A percentile compares a stretch with the other conserved stretches of the same genome.
Evolutionary conservation across 305 asterid genomes (phyloP).

Genomic region (Fraxinus floribunda): DNA sequence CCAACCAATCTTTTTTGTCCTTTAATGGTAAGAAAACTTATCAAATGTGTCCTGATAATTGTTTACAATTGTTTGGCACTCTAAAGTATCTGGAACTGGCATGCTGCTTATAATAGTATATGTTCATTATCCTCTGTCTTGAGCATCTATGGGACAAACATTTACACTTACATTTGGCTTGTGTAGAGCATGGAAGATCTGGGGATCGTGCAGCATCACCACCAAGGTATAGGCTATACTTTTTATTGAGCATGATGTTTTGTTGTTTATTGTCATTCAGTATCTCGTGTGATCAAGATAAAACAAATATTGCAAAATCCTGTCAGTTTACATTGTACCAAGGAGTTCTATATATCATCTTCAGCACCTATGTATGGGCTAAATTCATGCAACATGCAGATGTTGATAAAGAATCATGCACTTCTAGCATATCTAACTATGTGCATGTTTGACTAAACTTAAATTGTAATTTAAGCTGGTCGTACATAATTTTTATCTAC

Average conservation of each 20-base stretch:
- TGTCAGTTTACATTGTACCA: not conserved
- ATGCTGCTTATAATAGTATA: conserved; percentile 3
- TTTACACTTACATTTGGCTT: conserved; percentile 25
- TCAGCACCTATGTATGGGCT: not conserved
- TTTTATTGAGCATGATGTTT: conserved; percentile 4
- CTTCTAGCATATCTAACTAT: not conserved
- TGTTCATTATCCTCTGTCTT: conserved; percentile 5
- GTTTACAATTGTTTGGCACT: conserved; percentile 3
- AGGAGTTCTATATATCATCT: not conserved
- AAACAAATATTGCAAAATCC: not conserved
- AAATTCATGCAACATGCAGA: not conserved
- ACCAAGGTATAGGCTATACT: conserved; percentile 45
- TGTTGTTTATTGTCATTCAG: not conserved
- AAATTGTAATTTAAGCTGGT: not conserved
- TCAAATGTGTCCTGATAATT: not conserved
- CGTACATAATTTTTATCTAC: not conserved
- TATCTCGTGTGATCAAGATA: not conserved
- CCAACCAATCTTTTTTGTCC: not conserved
- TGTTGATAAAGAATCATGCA: not conserved
- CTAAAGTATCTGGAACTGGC: not conserved
- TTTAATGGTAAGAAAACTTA: conserved; percentile 8
- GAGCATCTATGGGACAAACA: not conserved
- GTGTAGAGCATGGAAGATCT: conserved; percentile 45
- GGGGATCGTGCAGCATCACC: conserved; percentile 51
- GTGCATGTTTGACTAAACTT: not conserved